A percentile compares a stretch with the other conserved stretches of the same genome.
phyloP scores from a whole-genome alignment of 352 stramenopile genomes.

The Pythium brachiatum region DNA sequence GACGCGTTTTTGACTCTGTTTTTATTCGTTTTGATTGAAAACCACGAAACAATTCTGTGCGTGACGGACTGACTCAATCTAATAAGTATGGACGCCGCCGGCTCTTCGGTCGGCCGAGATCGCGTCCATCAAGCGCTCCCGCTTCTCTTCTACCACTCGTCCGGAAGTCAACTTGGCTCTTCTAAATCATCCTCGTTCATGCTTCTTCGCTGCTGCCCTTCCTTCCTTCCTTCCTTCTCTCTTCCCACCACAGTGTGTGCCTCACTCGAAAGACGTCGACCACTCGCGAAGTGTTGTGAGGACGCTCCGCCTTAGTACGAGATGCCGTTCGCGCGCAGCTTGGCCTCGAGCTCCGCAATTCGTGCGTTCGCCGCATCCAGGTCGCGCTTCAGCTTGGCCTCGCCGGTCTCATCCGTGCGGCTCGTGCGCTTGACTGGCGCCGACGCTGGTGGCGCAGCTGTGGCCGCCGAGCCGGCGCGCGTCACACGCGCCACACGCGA shows the following conservation, averaged over 20 bases:
- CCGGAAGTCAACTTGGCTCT: slow-evolving; percentile 28
- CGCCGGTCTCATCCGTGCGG: slow-evolving; percentile 30
- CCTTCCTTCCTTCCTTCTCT: background rate
- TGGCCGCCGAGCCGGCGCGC: slow-evolving; percentile 33
- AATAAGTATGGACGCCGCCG: slow-evolving; percentile 28
- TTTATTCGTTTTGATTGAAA: slow-evolving; percentile 22
- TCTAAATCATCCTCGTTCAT: slow-evolving; percentile 24
- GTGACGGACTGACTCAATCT: slow-evolving; percentile 27
- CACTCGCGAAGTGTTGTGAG: background rate
- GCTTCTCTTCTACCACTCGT: slow-evolving; percentile 5
- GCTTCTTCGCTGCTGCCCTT: slow-evolving; percentile 14
- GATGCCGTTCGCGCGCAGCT: slow-evolving; percentile 75
- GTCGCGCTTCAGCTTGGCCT: slow-evolving; percentile 72
- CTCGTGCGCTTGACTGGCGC: slow-evolving; percentile 28
- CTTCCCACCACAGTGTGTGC: background rate
- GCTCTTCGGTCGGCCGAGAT: slow-evolving; percentile 7
- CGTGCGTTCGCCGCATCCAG: slow-evolving; percentile 77
- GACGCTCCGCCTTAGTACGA: slow-evolving; percentile 53
- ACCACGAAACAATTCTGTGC: slow-evolving; percentile 22
- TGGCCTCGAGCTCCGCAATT: slow-evolving; percentile 83
- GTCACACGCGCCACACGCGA: slow-evolving; percentile 28
- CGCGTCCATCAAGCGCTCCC: slow-evolving; percentile 19
- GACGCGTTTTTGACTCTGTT: slow-evolving; percentile 21
- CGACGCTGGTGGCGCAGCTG: slow-evolving; percentile 16
- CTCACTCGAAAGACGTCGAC: background rate